Percentiles rank a stretch among this genome's conserved stretches.
Evolutionary conservation across 495 filamentous ascomycete genomes (phyloP).

Genomic region (Tuber calosporum): DNA sequence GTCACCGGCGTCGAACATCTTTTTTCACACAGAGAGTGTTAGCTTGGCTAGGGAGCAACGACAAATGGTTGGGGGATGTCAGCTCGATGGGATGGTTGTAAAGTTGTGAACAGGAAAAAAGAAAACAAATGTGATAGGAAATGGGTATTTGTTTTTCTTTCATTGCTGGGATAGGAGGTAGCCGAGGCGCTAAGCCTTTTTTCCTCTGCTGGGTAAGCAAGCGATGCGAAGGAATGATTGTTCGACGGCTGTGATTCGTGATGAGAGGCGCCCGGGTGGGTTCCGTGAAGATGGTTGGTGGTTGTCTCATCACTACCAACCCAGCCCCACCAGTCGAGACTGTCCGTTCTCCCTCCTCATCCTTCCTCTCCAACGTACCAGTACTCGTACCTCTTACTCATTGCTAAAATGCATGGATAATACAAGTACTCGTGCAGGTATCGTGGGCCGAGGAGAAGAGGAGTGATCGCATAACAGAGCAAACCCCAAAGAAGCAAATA

Average conservation of each 20-base stretch:
- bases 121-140: background rate
- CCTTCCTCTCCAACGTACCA: background rate
- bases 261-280: background rate
- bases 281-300: background rate
- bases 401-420: constrained; percentile 2
- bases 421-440: background rate
- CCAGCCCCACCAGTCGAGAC: background rate
- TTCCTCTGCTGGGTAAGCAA: background rate
- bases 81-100: background rate
- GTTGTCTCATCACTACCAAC: constrained; percentile 1
- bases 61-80: background rate
- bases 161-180: background rate
- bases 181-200: background rate
- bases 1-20: constrained; percentile 50
- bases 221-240: background rate
- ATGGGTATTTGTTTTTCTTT: background rate
- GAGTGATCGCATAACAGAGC: background rate
- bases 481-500: background rate
- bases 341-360: background rate
- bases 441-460: background rate
- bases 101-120: constrained; percentile 1
- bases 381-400: background rate
- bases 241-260: constrained; percentile 3
- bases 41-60: background rate
- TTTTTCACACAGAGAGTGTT: background rate